Evolutionary conservation across 202 grass and related monocot genomes (phyloP).

Genomic region (Schoenoplectus tabernaemontani): DNA sequence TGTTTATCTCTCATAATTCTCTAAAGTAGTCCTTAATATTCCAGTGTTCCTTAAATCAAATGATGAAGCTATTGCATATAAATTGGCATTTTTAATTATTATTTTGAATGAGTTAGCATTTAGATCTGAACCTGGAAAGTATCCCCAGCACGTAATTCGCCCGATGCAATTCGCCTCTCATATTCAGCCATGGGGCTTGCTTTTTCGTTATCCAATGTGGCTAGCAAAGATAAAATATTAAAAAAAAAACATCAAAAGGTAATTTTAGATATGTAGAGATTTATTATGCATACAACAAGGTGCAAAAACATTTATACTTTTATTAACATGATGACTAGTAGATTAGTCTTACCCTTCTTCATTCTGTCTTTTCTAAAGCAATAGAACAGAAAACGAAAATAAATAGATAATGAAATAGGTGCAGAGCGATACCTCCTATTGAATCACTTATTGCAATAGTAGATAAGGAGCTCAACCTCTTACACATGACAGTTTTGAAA

Average conservation of each 20-base stretch:
- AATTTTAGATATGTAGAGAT: background rate
- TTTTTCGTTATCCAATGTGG: constrained; percentile 31
- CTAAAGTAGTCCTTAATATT: background rate
- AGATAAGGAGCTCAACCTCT: constrained; percentile 30
- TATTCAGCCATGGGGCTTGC: constrained; percentile 66
- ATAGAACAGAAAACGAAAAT: background rate
- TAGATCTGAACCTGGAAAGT: constrained; percentile 58
- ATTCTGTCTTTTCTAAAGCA: no score
- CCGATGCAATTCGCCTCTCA: constrained; percentile 59
- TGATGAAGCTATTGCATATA: background rate
- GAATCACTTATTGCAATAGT: constrained; percentile 32
- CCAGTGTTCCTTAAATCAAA: background rate
- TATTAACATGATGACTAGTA: background rate
- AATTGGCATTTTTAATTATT: background rate
- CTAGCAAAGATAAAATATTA: constrained; percentile 17
- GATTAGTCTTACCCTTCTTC: no score
- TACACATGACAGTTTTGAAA: background rate
- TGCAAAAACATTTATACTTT: background rate
- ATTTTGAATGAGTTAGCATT: background rate
- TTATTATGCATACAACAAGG: background rate
- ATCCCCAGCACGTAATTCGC: constrained; percentile 76
- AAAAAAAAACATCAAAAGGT: background rate
- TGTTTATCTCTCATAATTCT: background rate
- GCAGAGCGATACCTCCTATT: constrained; percentile 38
- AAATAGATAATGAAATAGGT: background rate